phyloP scores from a whole-genome alignment of 2,329 filamentous ascomycete species.

The Aureobasidium sp. region DNA sequence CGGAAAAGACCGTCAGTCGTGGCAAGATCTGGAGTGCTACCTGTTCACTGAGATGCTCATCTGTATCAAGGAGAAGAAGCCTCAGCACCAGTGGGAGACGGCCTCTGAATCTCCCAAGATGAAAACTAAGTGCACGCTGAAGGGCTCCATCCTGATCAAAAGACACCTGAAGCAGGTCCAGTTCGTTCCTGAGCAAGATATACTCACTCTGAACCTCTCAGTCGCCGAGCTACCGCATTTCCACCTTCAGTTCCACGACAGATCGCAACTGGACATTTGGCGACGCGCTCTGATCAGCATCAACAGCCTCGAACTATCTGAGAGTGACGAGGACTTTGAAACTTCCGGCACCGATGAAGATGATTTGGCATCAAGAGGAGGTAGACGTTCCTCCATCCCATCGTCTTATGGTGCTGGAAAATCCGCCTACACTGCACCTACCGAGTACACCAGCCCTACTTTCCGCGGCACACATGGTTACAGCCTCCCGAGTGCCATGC shows the following conservation, averaged over 20 bases:
- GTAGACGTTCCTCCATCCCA: slow-evolving; percentile 69
- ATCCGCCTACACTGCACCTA: slow-evolving; percentile 80
- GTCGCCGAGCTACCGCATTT: slow-evolving; percentile 90
- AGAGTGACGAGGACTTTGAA: slow-evolving; percentile 67
- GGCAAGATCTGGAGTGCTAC: slow-evolving; percentile 97
- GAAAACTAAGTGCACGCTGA: slow-evolving; percentile 74
- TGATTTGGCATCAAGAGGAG: slow-evolving; percentile 46
- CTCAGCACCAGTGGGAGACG: slow-evolving; percentile 53
- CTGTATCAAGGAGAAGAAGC: slow-evolving; percentile 95
- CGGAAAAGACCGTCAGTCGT: slow-evolving; percentile 90
- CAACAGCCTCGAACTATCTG: slow-evolving; percentile 55
- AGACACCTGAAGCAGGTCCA: slow-evolving; percentile 94
- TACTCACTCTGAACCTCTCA: slow-evolving; percentile 82
- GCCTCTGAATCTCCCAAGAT: slow-evolving; percentile 34
- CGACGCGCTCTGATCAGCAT: slow-evolving; percentile 79
- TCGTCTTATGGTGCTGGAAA: slow-evolving; percentile 70
- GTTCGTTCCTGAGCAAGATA: slow-evolving; percentile 57
- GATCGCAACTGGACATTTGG: slow-evolving; percentile 81
- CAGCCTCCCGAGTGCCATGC: slow-evolving; percentile 48
- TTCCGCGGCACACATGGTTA: slow-evolving; percentile 35
- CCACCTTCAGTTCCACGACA: slow-evolving; percentile 80
- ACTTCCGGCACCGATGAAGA: slow-evolving; percentile 82
- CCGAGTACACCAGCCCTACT: slow-evolving; percentile 74
- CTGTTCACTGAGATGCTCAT: slow-evolving; percentile 99
- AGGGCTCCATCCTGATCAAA: slow-evolving; percentile 96